These are phyloP conservation scores for Colletotrichum horii DNA, from an alignment of 2,329 filamentous ascomycete species.

Conservation along the genomic window DNA sequence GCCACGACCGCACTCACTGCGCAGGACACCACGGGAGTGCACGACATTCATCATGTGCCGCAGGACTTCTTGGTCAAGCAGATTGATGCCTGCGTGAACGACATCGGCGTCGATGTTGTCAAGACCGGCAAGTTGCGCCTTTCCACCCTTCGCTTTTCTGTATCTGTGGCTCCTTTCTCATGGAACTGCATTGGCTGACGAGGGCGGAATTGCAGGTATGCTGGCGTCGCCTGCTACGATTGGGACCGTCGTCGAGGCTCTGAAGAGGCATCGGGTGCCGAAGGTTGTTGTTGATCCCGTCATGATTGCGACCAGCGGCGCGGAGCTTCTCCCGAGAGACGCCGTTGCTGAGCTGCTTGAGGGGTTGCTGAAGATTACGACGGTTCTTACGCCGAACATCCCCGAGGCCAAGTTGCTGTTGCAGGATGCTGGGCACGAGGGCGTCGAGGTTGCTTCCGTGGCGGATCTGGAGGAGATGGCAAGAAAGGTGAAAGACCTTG, in stretches of 20 bases:
- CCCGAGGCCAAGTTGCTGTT: slow-evolving; percentile 75
- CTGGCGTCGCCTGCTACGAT: slow-evolving; percentile 76
- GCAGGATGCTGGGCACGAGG: slow-evolving; percentile 49
- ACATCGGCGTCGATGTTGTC: slow-evolving; percentile 87
- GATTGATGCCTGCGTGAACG: slow-evolving; percentile 82
- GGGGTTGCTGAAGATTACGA: slow-evolving; percentile 68
- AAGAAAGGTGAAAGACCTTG: slow-evolving; percentile 67
- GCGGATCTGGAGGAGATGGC: slow-evolving; percentile 74
- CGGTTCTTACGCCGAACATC: slow-evolving; percentile 77
- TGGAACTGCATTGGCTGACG: background rate
- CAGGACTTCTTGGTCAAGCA: slow-evolving; percentile 81
- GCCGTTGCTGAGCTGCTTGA: slow-evolving; percentile 67
- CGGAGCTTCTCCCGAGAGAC: slow-evolving; percentile 67
- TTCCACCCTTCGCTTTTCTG: background rate
- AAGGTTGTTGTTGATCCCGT: slow-evolving; percentile 77
- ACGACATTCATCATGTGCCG: slow-evolving; percentile 80
- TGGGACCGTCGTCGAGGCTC: slow-evolving; percentile 67
- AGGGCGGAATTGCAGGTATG: slow-evolving; percentile 66
- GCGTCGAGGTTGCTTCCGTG: slow-evolving; percentile 54
- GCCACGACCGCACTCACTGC: slow-evolving; percentile 95
- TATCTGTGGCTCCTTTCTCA: background rate
- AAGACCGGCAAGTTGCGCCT: slow-evolving; percentile 74
- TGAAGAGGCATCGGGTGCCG: slow-evolving; percentile 62
- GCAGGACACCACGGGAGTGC: slow-evolving; percentile 88
- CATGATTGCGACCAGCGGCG: slow-evolving; percentile 87